A percentile compares a stretch with the other conserved stretches of the same genome.
These are phyloP conservation scores for Tephrocybe sp. DNA, from an alignment of 768 basidiomycete genomes.

Conservation along the genomic window DNA sequence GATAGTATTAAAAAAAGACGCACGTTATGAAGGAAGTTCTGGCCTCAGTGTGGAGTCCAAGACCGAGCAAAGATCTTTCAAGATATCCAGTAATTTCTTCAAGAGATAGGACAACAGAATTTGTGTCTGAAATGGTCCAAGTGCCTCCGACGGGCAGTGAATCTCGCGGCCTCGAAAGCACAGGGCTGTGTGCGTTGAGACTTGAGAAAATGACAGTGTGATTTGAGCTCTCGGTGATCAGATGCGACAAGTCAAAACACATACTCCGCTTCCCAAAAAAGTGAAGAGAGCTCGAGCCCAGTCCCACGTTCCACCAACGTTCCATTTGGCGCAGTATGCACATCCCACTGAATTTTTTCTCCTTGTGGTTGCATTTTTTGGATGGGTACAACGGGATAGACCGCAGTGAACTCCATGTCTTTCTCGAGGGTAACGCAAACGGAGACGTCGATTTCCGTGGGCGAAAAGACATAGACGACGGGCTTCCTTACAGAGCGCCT, in stretches of 20 bases:
- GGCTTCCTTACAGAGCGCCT: conserved; percentile 25
- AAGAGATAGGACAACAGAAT: conserved; percentile 31
- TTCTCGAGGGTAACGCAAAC: conserved; percentile 31
- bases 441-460: conserved; percentile 22
- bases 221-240: too few relatives aligned
- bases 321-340: conserved; percentile 27
- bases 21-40: conserved; percentile 48
- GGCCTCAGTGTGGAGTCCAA: conserved; percentile 42
- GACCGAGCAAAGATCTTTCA: conserved; percentile 27
- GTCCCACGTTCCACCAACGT: conserved; percentile 28
- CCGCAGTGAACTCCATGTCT: conserved; percentile 32
- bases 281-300: conserved; percentile 29
- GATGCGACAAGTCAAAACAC: conserved; percentile 6
- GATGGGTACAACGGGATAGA: conserved; percentile 33
- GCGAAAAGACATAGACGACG: conserved; percentile 35
- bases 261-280: conserved; percentile 42
- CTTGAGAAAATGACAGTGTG: not conserved
- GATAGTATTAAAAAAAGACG: not conserved
- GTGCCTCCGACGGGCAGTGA: conserved; percentile 4
- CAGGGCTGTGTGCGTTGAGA: not conserved
- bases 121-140: conserved; percentile 19
- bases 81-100: conserved; percentile 33
- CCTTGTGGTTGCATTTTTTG: conserved; percentile 11
- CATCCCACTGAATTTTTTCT: conserved; percentile 33
- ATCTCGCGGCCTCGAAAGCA: not conserved